Base-by-base conservation (phyloP, 371 early-diverging fungal genomes). In the Mucor lusitanicus region DNA sequence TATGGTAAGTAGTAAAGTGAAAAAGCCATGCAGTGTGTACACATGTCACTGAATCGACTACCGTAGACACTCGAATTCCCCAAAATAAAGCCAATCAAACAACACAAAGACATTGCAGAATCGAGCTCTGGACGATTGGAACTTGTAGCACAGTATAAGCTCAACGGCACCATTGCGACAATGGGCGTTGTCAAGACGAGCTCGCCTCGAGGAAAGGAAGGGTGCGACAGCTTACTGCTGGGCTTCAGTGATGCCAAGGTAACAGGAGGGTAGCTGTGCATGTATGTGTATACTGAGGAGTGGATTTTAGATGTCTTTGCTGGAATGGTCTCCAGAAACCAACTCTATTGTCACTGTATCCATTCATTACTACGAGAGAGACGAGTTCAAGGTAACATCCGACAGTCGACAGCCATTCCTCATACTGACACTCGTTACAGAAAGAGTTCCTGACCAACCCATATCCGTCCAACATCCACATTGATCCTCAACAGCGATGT, bases 221-320 rank as follows among this genome's bases (percentile, higher is more conserved):
- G 91, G 4, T 87, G 89, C 44, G 96, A 96, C 77, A 89, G 91
- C 66, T 76, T 98, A 66, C 72, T 97, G 32, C 75, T 97, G 61
- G 91, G 89, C 39, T 97, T 98, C 73, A 87, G 85, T 60, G 97
- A 97, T 75, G 99, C 99, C 50, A 98, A 98, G 88, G 94, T 94
- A 77, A 59, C 2, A 2, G 1, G 12, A 35, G 37, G 11, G 1
- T 12, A 75, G 70, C 1, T 25, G 12, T 23, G 23, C 15, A 11
- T 50, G 13, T 5, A 5, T 50, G 50, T 23, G 13, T 23, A 35
- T 35, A 35, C 23, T 23, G 5, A 25, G 13, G 2, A 23, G 12
- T 19, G 27, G 4, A 25, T 13, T 35, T 1, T 40, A 94, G 93
- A 92, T 97, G 93, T 93, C 97, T 11, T 74, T 98, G 46, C 74